Percentiles rank a stretch among this genome's conserved stretches.
phyloP scores from a whole-genome alignment of 306 rosid genomes.

The Cucumis melo region DNA sequence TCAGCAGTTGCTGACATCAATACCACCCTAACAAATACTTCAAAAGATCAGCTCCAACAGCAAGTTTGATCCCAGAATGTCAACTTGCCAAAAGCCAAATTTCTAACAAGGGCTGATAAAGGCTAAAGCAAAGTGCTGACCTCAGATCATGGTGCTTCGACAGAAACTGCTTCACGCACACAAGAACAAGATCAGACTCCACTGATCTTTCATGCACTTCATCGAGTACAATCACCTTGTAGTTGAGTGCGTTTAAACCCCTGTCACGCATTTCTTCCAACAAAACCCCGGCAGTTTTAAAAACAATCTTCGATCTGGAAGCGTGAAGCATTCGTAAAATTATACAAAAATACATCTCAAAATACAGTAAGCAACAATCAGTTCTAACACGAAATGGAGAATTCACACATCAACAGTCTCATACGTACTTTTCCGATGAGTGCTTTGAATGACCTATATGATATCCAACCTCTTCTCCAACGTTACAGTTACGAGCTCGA shows the following conservation, averaged over 20 bases:
- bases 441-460: slow-evolving; percentile 75
- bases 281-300: slow-evolving; percentile 91
- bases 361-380: background rate
- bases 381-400: background rate
- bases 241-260: slow-evolving; percentile 57
- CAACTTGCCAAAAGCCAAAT: background rate
- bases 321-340: background rate
- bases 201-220: slow-evolving; percentile 96
- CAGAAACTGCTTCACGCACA: slow-evolving; percentile 73
- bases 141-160: slow-evolving; percentile 58
- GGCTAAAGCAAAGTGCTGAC: slow-evolving; percentile 23
- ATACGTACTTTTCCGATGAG: slow-evolving; percentile 37
- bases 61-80: slow-evolving; percentile 1
- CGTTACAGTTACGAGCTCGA: slow-evolving; percentile 49
- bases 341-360: background rate
- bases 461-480: slow-evolving; percentile 84
- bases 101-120: background rate
- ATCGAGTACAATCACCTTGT: slow-evolving; percentile 79
- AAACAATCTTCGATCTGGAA: slow-evolving; percentile 56
- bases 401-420: background rate
- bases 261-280: slow-evolving; percentile 76
- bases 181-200: slow-evolving; percentile 90
- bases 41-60: slow-evolving; percentile 14
- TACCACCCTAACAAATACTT: slow-evolving; percentile 50
- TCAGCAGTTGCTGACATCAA: slow-evolving; percentile 96